Evolutionary conservation across 129 eudicot genomes (phyloP).

Genomic region (Ambrosia trifida): DNA sequence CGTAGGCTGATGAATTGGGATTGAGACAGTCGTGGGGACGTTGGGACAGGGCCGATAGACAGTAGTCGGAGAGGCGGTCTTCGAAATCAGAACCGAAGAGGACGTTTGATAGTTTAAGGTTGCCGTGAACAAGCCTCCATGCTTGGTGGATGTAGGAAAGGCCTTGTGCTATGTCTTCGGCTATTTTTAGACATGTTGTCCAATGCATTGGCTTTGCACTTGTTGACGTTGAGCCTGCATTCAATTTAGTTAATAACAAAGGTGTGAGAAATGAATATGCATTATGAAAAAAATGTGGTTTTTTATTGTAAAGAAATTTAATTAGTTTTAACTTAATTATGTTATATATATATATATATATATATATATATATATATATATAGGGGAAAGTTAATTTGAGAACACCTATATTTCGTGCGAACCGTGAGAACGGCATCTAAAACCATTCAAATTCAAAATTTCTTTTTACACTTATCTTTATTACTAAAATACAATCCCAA

Average conservation of each 20-base stretch:
- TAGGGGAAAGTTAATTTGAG: no score
- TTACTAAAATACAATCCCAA: no score
- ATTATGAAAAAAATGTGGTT: no score
- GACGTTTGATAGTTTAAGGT: conserved; percentile 77
- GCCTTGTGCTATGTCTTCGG: conserved; percentile 89
- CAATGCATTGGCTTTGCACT: conserved; percentile 88
- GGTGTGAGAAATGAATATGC: neutral
- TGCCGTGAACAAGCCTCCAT: conserved; percentile 91
- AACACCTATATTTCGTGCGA: no score
- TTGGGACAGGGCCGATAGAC: conserved; percentile 52
- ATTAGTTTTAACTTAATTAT: no score
- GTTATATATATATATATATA: no score
- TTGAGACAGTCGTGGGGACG: conserved; percentile 28
- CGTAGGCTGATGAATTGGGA: conserved; percentile 41
- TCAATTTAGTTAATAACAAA: conserved; percentile 22
- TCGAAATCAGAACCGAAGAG: conserved; percentile 89
- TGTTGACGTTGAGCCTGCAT: conserved; percentile 79
- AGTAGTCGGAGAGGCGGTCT: conserved; percentile 87
- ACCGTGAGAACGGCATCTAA: no score
- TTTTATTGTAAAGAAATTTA: no score
- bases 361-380: no score
- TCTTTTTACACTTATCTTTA: no score
- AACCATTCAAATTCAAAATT: no score
- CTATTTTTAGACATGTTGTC: conserved; percentile 90
- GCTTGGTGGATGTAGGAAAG: conserved; percentile 96